Evolutionary conservation across 768 basidiomycete species (phyloP), one percentile per base, ranked within the genome.

Genomic region (Pisolithus microcarpus): DNA sequence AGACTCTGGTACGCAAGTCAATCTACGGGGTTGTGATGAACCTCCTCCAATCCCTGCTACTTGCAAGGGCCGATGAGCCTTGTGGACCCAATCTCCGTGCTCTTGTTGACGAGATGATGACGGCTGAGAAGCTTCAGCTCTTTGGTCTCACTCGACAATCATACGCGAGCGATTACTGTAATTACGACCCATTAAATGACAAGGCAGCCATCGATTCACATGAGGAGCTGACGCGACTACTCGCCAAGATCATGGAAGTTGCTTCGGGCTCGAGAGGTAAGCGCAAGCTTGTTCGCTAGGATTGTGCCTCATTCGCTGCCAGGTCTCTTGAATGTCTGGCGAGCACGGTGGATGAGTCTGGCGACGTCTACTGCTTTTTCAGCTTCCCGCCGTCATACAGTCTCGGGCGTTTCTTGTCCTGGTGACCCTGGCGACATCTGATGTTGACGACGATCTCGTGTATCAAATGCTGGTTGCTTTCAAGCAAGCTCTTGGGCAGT

Each of bases 381-480:
- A 95, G 60, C 78, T 86, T 43, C 90, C 88, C 4, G 85, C 90
- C 0, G 82, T 86, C 2, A 80, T 92, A n/a, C 93, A 95, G 62
- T 82, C 86, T 24, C 82, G 90, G 9, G 87, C 91, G 0, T 95
- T 94, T 65, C 79, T 87, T 30, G 82, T 86, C 3, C 77, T 96
- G 8, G 88, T 87, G 4, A 75, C 79, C n/a, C 75, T 94, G n/a
- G 84, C 89, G 15, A 79, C 79, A 4, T 78, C 85, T 2, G 89
- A 92, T 23, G 87, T 93, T 38, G 93, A 96, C 56, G 93, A 94
- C 54, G 93, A 96, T 62, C 81, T 93, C 56, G 72, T 95, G 48
- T 95, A 94, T 59, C 93, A 96, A 63, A 91, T 95, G 67, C 79
- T 94, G 8, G 87, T 93, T 6, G 90, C 93, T 1, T 83, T 94